Base-by-base conservation (phyloP, 306 rosid species). In the Leucaena leucocephala region DNA sequence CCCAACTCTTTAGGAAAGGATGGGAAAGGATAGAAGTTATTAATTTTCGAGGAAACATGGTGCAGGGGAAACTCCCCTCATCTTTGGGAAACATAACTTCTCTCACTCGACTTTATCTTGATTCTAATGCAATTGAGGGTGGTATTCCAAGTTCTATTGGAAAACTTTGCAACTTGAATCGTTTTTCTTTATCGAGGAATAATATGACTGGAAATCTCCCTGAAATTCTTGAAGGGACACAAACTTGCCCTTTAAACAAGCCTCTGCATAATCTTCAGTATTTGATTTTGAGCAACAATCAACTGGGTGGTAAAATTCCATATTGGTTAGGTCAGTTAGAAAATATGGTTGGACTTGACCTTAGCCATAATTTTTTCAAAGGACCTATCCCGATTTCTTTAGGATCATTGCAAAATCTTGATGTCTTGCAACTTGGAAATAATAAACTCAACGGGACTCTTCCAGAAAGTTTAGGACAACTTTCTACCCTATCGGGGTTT, bases 41-140 rank as follows among this genome's bases (percentile, higher is more conserved):
- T 43, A 0, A 19, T n/a, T 84, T 85, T 19, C 22, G 33, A 49
- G 3, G 0, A 1, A 85, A 57, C 46, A 71, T 43, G 15, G 16
- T 89, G 40, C 78, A 85, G 55, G 89, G 86, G 9, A 57, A 68
- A 70, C 82, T 83, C 54, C 89, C 87, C 44, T 22, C 82, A 48
- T 83, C 87, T 52, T 2, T 82, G 35, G 89, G 87, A 71, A 89
- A 89, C 80, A 44, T 87, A 80, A 83, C 84, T 52, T 11, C 80
- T 68, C 91, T 87, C 35, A 39, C 71, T 72, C 1, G 62, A 22
- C 74, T 82, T 19, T 68, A 81, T 79, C 78, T 87, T 64, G 36
- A 2, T 8, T 0, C 0, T 34, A 87, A 89, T 54, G 42, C 50
- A n/a, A 10, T 84, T 4, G 54, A 64, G 22, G 91, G 88, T 49